phyloP scores from a whole-genome alignment of 805 yeast species.

The Metschnikowia proteae region DNA sequence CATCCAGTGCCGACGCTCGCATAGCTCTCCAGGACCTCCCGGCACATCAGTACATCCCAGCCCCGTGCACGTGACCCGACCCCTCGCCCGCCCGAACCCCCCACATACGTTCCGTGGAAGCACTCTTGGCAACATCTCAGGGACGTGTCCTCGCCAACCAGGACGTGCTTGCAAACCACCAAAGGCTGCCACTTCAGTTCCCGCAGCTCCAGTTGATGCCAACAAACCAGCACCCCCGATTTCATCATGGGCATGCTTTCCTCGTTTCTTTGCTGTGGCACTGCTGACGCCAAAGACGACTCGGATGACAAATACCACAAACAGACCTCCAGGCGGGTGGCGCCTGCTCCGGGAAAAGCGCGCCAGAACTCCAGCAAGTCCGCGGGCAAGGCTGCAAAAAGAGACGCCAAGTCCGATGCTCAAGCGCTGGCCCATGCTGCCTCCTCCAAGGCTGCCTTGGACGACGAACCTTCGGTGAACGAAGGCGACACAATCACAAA shows the following conservation, averaged over 20 bases:
- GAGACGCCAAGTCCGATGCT: slow-evolving; percentile 1
- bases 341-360: neutral
- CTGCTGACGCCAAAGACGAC: slow-evolving; percentile 29
- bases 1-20: neutral
- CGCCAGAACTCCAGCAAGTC: neutral
- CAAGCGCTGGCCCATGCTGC: neutral
- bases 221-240: neutral
- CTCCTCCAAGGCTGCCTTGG: slow-evolving; percentile 18
- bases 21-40: neutral
- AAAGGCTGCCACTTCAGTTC: neutral
- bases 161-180: neutral
- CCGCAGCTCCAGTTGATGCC: slow-evolving; percentile 1
- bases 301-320: slow-evolving; percentile 28
- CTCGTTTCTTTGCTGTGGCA: slow-evolving; percentile 39
- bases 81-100: neutral
- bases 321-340: slow-evolving; percentile 13
- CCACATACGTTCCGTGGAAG: neutral
- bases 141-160: too few relatives aligned
- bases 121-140: too few relatives aligned
- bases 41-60: neutral
- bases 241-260: slow-evolving; percentile 27
- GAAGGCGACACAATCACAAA: slow-evolving; percentile 43
- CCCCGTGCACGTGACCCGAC: neutral
- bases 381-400: neutral
- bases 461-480: slow-evolving; percentile 36